Conservation (phyloP, 768 basidiomycete genomes). For the Gymnopilus dilepis region DNA sequence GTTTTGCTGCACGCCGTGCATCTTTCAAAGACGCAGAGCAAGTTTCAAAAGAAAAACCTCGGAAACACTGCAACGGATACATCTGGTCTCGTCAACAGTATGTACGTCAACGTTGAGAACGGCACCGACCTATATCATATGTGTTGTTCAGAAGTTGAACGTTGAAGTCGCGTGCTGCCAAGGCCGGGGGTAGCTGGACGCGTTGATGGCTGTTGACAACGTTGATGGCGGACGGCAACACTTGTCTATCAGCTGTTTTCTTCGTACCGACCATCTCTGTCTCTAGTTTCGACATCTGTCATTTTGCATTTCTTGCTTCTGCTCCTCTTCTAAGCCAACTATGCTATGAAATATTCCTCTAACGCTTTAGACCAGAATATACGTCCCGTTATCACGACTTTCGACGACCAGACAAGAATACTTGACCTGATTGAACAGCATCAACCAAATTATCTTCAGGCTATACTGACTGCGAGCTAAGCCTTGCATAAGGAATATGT, state of each 20-base stretch:
- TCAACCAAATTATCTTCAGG: neutral
- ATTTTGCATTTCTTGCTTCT: neutral
- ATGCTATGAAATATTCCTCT: neutral
- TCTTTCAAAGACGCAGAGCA: too few species aligned
- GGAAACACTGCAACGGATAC: too few species aligned
- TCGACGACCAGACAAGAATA: neutral
- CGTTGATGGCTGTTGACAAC: neutral
- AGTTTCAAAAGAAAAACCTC: too few species aligned
- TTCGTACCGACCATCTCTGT: neutral
- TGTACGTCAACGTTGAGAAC: too few species aligned
- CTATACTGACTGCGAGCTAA: neutral
- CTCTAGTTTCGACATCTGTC: neutral
- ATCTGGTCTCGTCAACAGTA: too few species aligned
- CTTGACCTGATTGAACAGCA: neutral
- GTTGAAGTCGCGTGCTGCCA: neutral
- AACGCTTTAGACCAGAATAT: neutral
- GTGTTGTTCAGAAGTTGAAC: too few species aligned
- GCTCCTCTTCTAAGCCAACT: neutral
- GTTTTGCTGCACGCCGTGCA: too few species aligned
- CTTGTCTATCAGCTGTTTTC: neutral
- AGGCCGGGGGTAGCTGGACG: neutral
- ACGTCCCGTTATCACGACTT: neutral
- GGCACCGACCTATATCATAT: too few species aligned
- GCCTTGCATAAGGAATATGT: conserved; percentile 46
- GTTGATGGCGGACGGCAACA: neutral